Base-by-base conservation (phyloP, 768 basidiomycete species). In the Strobilomyces dryophilus region DNA sequence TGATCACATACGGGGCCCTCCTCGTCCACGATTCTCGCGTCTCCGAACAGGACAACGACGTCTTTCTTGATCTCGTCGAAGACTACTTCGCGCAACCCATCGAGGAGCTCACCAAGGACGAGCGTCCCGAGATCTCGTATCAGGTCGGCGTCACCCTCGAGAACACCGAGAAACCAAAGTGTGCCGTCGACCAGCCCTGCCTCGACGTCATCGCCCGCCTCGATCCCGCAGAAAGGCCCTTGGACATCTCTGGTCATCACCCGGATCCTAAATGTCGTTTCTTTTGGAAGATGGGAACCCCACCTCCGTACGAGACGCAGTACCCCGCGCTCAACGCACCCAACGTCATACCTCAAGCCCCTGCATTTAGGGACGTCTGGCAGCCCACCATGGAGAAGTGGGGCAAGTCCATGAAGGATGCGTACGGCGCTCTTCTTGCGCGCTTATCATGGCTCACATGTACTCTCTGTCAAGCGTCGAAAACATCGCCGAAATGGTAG, bases 231-330 rank as follows among this genome's bases (percentile, higher is more conserved):
- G 91, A 98, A 63, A 72, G 95, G 29, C 95, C 95, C 8, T 69
- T 98, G 47, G 95, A 98, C 68, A 84, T 90, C 52, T 75, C 77
- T 26, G 86, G 77, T 7, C 87, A 91, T 57, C 77, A 80, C 8
- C 90, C 92, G 1, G 95, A 98, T 68, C 95, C 95, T 0, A 98
- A 98, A 70, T 95, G 92, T 67, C 80, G 95, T 56, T 97, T 92
- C 75, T 93, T 93, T 72, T 92, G 88, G 85, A 87, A 78, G 63
- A 91, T 92, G 89, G 76, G 77, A 56, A 78, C 81, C 52, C 72
- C 71, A 14, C 88, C 89, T 1, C 89, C 90, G 5, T 92, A 92
- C 58, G 73, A 84, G 60, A 91, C 90, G 0, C 74, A 78, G 48
- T 97, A 85, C 65, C 90, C 92, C 0, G 78, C 73, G 0, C 70